Base-by-base conservation (phyloP, 306 rosid species). In the Quercus robur region DNA sequence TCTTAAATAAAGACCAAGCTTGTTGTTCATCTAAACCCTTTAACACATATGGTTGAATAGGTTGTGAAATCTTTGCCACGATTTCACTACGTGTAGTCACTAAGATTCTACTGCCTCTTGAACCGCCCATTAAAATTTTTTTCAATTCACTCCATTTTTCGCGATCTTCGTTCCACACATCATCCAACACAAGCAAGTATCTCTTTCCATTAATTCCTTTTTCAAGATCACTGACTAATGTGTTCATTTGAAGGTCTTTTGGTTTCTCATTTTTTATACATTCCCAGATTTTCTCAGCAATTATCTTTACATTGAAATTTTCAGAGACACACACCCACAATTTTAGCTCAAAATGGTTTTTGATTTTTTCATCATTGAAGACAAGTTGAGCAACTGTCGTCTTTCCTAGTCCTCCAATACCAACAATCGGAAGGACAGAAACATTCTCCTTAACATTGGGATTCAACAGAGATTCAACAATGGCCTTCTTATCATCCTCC, bases 31-130 rank as follows among this genome's bases (percentile, higher is more conserved):
- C 38, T 35, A 80, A 44, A 3, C 70, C 73, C 18, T 12, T 1
- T 9, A 80, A 3, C 14, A 3, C 0, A 0, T 62, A 5, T 1
- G 46, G 17, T 3, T 30, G 15, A 0, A 28, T n/a, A 2, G 61
- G 0, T 1, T 56, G 1, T 38, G 46, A 0, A 38, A 38, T 38
- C 11, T 38, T 0, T 38, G 46, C 46, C 11, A 2, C 46, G 0
- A 0, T 2, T 38, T 38, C 0, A 38, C 0, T 38, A 2, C 46
- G 46, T 38, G 46, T 38, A 38, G 46, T 38, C 11, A 38, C 0
- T 7, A 38, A 0, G 0, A 38, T 38, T 38, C 46, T 2, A 38
- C 46, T 38, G 0, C 46, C 46, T 0, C 0, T 38, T 38, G 11
- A 1, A 0, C 46, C 46, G 2, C 3, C 46, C 46, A 7, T 2